These are phyloP conservation scores for Solanum hybrid DNA, from an alignment of 305 asterid species.

Conservation along the genomic window DNA sequence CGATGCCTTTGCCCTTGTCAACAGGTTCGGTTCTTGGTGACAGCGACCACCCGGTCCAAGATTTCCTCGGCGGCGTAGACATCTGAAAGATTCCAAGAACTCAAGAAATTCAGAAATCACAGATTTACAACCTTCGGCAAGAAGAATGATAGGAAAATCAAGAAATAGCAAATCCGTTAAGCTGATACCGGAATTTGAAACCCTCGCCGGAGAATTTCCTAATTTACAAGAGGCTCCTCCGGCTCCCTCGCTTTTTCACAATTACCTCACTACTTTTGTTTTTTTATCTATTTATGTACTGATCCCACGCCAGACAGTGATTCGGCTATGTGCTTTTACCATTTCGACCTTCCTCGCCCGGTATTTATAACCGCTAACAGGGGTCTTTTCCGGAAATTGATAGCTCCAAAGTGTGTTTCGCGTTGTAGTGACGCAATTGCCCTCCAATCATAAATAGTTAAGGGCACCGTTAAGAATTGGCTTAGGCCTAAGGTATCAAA, in stretches of 20 bases:
- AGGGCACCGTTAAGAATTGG: no score
- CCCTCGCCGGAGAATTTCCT: neutral
- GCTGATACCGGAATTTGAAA: neutral
- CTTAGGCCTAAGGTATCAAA: no score
- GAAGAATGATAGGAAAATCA: neutral
- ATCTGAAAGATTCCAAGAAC: slow-evolving; percentile 22
- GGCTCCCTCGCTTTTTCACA: slow-evolving; percentile 1
- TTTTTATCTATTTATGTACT: neutral
- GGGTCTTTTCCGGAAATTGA: neutral
- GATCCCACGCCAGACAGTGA: slow-evolving; percentile 20
- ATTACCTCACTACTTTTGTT: neutral
- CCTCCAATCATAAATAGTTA: slow-evolving; percentile 8
- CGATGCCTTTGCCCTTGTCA: slow-evolving; percentile 41
- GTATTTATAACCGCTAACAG: slow-evolving; percentile 20
- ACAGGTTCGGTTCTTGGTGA: slow-evolving; percentile 58
- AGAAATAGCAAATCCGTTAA: neutral
- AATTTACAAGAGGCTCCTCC: neutral
- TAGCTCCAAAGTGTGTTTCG: neutral
- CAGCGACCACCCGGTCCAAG: slow-evolving; percentile 44
- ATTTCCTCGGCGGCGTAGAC: slow-evolving; percentile 69
- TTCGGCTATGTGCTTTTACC: neutral
- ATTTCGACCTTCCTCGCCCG: neutral
- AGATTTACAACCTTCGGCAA: neutral
- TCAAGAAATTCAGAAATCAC: neutral
- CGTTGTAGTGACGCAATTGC: slow-evolving; percentile 30